A percentile compares a stretch with the other conserved stretches of the same genome.
Evolutionary conservation across 805 yeast genomes (phyloP).

Genomic region (Isabelozyma gotoi): DNA sequence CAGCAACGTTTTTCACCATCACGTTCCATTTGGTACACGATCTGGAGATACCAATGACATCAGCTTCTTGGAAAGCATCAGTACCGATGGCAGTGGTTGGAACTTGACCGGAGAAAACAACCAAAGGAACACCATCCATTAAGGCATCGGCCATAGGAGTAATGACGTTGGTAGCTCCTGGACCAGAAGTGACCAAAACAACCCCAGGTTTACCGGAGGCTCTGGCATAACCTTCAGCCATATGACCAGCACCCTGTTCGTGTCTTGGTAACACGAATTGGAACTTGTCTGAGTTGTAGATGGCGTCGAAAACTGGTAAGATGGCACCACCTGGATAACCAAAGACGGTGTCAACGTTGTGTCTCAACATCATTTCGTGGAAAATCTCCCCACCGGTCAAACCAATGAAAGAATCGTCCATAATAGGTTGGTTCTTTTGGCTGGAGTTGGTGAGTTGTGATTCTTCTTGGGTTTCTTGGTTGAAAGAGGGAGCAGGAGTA

Average conservation of each 20-base stretch:
- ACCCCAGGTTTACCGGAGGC: constrained; percentile 97
- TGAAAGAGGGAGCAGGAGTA: constrained; percentile 53
- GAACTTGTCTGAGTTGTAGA: constrained; percentile 85
- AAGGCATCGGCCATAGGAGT: constrained; percentile 99
- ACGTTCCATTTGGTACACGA: constrained; percentile 99
- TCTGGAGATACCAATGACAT: constrained; percentile 93
- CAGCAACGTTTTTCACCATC: constrained; percentile 94
- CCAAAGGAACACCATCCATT: constrained; percentile 95
- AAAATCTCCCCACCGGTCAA: constrained; percentile 98
- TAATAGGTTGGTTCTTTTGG: constrained; percentile 19
- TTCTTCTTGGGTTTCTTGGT: constrained; percentile 24
- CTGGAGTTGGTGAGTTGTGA: constrained; percentile 9
- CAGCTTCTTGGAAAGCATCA: constrained; percentile 99
- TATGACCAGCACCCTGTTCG: constrained; percentile 99
- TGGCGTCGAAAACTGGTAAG: constrained; percentile 96
- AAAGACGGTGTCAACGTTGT: constrained; percentile 91
- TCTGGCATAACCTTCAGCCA: constrained; percentile 99
- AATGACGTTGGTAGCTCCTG: constrained; percentile 97
- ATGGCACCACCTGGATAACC: constrained; percentile 99
- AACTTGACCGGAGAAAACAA: constrained; percentile 97
- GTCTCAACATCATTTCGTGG: constrained; percentile 98
- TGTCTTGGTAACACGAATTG: constrained; percentile 91
- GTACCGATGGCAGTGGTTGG: constrained; percentile 95
- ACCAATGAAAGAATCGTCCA: constrained; percentile 91
- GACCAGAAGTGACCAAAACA: constrained; percentile 97